Evolutionary conservation across 1,284 basidiomycete species (phyloP).

Genomic region (Cryptococcus neoformans): DNA sequence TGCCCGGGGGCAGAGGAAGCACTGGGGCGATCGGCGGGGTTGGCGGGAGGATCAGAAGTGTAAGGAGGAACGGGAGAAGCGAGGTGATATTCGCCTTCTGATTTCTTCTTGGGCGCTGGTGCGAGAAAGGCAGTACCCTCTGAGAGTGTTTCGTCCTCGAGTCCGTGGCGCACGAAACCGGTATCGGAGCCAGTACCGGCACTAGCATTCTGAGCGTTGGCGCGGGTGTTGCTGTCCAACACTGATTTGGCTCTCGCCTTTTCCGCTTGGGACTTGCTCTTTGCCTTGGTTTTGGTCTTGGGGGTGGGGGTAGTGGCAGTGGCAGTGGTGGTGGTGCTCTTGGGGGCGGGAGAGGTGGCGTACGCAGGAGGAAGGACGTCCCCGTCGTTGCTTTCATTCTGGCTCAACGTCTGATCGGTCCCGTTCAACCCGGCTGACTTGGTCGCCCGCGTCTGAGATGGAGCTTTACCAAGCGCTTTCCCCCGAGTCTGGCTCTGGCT

Average conservation of each 20-base stretch:
- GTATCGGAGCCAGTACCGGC: neutral
- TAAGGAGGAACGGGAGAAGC: neutral
- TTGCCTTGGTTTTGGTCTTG: slow-evolving; percentile 1
- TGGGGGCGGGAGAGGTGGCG: slow-evolving; percentile 7
- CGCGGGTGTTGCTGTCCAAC: no score
- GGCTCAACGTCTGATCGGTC: neutral
- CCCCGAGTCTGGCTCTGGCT: slow-evolving; percentile 22
- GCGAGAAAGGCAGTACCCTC: no score
- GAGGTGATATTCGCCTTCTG: neutral
- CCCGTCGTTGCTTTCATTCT: neutral
- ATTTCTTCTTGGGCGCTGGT: no score
- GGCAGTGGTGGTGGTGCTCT: neutral
- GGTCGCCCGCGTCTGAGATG: neutral
- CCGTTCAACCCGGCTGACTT: no score
- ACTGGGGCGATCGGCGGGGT: neutral
- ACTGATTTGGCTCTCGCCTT: neutral
- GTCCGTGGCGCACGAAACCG: no score
- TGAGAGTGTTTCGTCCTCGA: no score
- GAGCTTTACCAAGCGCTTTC: neutral
- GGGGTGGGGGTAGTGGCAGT: neutral
- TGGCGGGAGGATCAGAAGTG: neutral
- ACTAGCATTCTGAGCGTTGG: no score
- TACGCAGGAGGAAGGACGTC: slow-evolving; percentile 14
- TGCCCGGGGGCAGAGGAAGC: neutral
- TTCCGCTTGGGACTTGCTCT: neutral